Percentiles rank a stretch among this genome's conserved stretches.
These are phyloP conservation scores for Aureobasidium vineae DNA, from an alignment of 2,329 filamentous ascomycete species.

Conservation along the genomic window DNA sequence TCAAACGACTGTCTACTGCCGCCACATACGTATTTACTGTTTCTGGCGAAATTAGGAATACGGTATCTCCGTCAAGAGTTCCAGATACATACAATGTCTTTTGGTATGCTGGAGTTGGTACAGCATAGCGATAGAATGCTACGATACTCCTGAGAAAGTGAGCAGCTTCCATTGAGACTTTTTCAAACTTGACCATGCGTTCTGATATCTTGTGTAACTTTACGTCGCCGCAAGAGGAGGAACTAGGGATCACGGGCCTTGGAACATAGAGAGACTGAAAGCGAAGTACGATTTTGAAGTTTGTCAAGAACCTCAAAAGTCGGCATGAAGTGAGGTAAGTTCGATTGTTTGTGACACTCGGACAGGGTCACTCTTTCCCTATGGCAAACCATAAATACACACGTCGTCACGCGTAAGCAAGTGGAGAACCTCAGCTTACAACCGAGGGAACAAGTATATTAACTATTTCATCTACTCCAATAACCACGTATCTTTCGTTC, in stretches of 20 bases:
- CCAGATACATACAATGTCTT: neutral
- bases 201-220: too few species aligned
- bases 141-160: neutral
- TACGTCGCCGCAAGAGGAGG: too few species aligned
- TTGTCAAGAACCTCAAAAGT: neutral
- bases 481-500: neutral
- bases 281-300: too few species aligned
- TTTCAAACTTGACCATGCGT: neutral
- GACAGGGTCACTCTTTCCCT: neutral
- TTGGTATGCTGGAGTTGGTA: neutral
- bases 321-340: neutral
- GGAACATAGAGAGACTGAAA: too few species aligned
- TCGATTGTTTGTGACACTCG: neutral
- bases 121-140: neutral
- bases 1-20: neutral
- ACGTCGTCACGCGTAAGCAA: neutral
- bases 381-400: neutral
- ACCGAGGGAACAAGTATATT: neutral
- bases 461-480: neutral
- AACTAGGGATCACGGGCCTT: too few species aligned
- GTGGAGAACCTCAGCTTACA: neutral
- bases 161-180: neutral
- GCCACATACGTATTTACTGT: constrained; percentile 4
- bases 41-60: neutral
- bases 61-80: neutral